Percentiles rank a stretch among this genome's conserved stretches.
These are phyloP conservation scores for Shiraia sp. DNA, from an alignment of 2,329 filamentous ascomycete genomes.

Conservation along the genomic window DNA sequence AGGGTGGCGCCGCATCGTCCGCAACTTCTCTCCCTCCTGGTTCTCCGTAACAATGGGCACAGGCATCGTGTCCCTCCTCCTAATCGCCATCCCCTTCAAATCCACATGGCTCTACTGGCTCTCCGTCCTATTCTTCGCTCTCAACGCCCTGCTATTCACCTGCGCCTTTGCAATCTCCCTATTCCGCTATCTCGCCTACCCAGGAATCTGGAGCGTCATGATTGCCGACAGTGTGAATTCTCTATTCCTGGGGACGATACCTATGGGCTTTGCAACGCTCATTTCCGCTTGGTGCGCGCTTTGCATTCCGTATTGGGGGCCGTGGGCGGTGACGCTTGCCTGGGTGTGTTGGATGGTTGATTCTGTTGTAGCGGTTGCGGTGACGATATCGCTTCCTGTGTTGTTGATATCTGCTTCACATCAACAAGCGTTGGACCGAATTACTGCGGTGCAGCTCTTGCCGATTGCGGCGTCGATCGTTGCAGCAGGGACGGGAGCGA, in stretches of 20 bases:
- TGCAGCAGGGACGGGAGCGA: slow-evolving; percentile 65
- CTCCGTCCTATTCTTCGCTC: slow-evolving; percentile 62
- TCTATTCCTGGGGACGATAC: slow-evolving; percentile 68
- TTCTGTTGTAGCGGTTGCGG: slow-evolving; percentile 48
- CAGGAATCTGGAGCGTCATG: slow-evolving; percentile 67
- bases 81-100: slow-evolving; percentile 66
- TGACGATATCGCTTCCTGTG: slow-evolving; percentile 56
- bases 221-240: slow-evolving; percentile 68
- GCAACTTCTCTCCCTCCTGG: slow-evolving; percentile 45
- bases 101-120: slow-evolving; percentile 61
- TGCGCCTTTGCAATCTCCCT: slow-evolving; percentile 59
- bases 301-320: slow-evolving; percentile 64
- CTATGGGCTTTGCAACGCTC: slow-evolving; percentile 71
- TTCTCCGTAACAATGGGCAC: slow-evolving; percentile 61
- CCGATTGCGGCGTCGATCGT: slow-evolving; percentile 71
- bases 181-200: slow-evolving; percentile 67
- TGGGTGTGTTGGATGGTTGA: slow-evolving; percentile 58
- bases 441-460: slow-evolving; percentile 68
- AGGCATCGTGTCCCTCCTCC: slow-evolving; percentile 66
- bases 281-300: slow-evolving; percentile 67
- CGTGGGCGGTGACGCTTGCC: slow-evolving; percentile 54
- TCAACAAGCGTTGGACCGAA: slow-evolving; percentile 43
- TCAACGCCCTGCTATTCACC: slow-evolving; percentile 64
- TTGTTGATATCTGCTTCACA: slow-evolving; percentile 53
- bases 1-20: slow-evolving; percentile 42